These are phyloP conservation scores for Phyllosticta citribraziliensis DNA, from an alignment of 2,329 filamentous ascomycete species.

Conservation along the genomic window DNA sequence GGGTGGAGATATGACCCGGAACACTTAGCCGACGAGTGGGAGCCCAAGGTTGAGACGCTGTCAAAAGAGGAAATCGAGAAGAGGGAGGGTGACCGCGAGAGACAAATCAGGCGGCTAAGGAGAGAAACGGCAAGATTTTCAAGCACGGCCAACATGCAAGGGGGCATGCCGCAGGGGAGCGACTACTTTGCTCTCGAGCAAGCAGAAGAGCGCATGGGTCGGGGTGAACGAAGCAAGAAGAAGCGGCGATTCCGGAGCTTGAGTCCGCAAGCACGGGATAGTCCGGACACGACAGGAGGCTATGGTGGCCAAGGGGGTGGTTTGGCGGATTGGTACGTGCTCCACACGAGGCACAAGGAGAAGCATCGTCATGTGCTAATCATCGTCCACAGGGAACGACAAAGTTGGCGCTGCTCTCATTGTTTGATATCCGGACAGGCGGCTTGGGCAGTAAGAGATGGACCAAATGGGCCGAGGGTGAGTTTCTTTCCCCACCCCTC, in stretches of 20 bases:
- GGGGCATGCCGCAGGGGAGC: conserved; percentile 54
- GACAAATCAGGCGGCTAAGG: conserved; percentile 75
- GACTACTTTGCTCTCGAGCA: conserved; percentile 51
- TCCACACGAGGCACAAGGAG: background rate
- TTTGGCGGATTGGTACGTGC: conserved; percentile 33
- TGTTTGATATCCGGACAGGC: conserved; percentile 81
- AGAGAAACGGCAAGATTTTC: conserved; percentile 90
- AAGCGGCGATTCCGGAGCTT: conserved; percentile 85
- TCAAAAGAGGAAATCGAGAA: conserved; percentile 97
- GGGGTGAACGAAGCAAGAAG: conserved; percentile 89
- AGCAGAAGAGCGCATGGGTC: conserved; percentile 72
- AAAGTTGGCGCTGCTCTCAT: conserved; percentile 78
- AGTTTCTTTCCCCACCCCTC: conserved; percentile 28
- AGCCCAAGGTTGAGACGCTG: conserved; percentile 47
- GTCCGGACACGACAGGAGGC: conserved; percentile 59
- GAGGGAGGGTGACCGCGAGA: conserved; percentile 84
- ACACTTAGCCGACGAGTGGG: conserved; percentile 54
- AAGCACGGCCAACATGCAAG: conserved; percentile 70
- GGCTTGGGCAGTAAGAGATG: conserved; percentile 92
- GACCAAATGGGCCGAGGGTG: conserved; percentile 73
- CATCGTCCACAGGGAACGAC: conserved; percentile 50
- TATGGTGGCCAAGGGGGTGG: conserved; percentile 59
- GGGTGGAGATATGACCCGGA: conserved; percentile 96
- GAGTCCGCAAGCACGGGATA: conserved; percentile 72
- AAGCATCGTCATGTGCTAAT: background rate